phyloP scores from a whole-genome alignment of 352 stramenopile genomes.

The Globisporangium middletonii region DNA sequence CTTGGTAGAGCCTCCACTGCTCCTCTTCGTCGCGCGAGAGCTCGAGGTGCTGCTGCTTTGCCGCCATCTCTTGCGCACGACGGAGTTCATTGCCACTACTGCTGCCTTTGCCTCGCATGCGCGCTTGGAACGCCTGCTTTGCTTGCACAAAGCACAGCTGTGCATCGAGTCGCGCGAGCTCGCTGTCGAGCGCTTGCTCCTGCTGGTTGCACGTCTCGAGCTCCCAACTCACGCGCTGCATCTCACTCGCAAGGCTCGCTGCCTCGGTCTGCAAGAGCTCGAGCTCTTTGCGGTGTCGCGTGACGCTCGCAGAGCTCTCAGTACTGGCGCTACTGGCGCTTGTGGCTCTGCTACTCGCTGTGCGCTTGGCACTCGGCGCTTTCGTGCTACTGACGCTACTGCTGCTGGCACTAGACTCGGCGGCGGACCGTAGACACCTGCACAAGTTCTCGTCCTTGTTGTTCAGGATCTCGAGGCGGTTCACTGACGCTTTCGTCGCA shows the following conservation, averaged over 20 bases:
- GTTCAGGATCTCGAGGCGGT: slow-evolving; percentile 41
- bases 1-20: slow-evolving; percentile 43
- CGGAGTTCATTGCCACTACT: slow-evolving; percentile 9
- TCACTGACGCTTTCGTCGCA: slow-evolving; percentile 28
- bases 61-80: slow-evolving; percentile 29
- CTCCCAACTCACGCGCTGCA: slow-evolving; percentile 15
- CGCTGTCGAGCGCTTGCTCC: slow-evolving; percentile 23
- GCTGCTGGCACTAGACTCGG: not conserved
- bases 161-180: slow-evolving; percentile 23
- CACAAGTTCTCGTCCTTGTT: slow-evolving; percentile 54
- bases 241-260: slow-evolving; percentile 25
- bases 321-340: slow-evolving; percentile 1
- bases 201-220: slow-evolving; percentile 19
- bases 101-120: slow-evolving; percentile 30
- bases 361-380: slow-evolving; percentile 4
- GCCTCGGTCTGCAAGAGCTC: slow-evolving; percentile 33
- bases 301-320: slow-evolving; percentile 8
- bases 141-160: slow-evolving; percentile 39
- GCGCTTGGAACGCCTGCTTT: slow-evolving; percentile 41
- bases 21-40: slow-evolving; percentile 50
- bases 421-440: slow-evolving; percentile 29
- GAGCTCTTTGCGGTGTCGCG: slow-evolving; percentile 29
- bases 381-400: not conserved
- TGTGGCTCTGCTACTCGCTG: slow-evolving; percentile 1
- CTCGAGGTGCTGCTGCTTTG: slow-evolving; percentile 29